Conservation (phyloP, 768 basidiomycete genomes). For the Tephrocybe sp. region DNA sequence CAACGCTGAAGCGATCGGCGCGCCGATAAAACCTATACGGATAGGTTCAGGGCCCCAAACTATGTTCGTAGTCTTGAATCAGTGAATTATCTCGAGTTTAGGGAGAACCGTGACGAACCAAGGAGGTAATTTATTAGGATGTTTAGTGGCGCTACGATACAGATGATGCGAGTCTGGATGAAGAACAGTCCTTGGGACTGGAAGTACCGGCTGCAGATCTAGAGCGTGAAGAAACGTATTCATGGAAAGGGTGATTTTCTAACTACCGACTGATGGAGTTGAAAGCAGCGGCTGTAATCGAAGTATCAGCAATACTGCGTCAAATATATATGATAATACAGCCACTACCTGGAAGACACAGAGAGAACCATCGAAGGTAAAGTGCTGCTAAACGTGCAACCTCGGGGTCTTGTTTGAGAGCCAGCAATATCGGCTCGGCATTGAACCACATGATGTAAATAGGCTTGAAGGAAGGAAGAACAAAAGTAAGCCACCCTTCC, state of each 20-base stretch:
- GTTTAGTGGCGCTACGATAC: conserved; percentile 84
- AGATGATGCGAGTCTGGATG: conserved; percentile 79
- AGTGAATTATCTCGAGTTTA: background rate
- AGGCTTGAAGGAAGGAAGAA: background rate
- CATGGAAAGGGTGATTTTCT: conserved; percentile 33
- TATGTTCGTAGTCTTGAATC: no score
- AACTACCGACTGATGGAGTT: conserved; percentile 4
- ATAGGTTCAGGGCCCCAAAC: conserved; percentile 83
- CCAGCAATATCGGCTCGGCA: conserved; percentile 74
- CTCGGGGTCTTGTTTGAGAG: conserved; percentile 75
- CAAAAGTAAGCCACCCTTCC: background rate
- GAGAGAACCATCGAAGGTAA: conserved; percentile 71
- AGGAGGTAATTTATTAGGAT: conserved; percentile 78
- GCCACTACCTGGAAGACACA: conserved; percentile 68
- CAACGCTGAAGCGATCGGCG: conserved; percentile 84
- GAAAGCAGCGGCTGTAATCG: conserved; percentile 27
- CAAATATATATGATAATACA: conserved; percentile 2
- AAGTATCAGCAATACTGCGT: conserved; percentile 28
- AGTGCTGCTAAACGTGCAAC: conserved; percentile 73
- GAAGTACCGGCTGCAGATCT: conserved; percentile 57
- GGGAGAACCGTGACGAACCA: conserved; percentile 39
- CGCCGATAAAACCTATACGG: conserved; percentile 86
- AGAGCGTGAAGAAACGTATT: background rate
- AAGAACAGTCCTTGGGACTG: conserved; percentile 88
- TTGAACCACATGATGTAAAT: conserved; percentile 40